These are phyloP conservation scores for Penicillium paxilli DNA, from an alignment of 495 filamentous ascomycete species.

Conservation along the genomic window DNA sequence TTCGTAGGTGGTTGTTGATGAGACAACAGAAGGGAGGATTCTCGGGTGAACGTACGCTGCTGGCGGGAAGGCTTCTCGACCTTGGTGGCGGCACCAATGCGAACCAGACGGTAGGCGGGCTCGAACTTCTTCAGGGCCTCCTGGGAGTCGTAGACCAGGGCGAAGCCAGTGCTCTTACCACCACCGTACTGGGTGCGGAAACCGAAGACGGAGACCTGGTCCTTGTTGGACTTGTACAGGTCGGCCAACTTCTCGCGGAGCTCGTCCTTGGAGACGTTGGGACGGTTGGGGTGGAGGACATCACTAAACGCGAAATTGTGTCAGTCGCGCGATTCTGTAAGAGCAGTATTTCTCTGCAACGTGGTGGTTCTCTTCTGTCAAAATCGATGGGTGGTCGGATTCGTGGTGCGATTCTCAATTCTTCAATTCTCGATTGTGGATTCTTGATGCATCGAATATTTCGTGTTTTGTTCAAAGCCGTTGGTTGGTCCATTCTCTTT, in stretches of 20 bases:
- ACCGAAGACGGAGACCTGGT: constrained; percentile 94
- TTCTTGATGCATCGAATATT: neutral
- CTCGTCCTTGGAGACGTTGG: constrained; percentile 98
- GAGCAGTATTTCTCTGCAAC: neutral
- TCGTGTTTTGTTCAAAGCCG: neutral
- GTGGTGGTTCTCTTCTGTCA: neutral
- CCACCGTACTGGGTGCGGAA: constrained; percentile 99
- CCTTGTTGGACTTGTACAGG: constrained; percentile 97
- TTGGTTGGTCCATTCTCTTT: no score
- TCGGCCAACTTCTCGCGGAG: constrained; percentile 91
- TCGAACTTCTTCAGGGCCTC: constrained; percentile 99
- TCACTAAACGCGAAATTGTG: constrained; percentile 61
- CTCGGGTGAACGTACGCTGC: constrained; percentile 87
- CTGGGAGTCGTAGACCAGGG: constrained; percentile 93
- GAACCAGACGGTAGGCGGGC: constrained; percentile 93
- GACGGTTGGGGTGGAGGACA: constrained; percentile 96
- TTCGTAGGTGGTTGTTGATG: neutral
- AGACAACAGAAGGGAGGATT: neutral
- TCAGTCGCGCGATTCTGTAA: constrained; percentile 17
- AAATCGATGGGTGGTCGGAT: neutral
- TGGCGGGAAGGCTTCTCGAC: constrained; percentile 95
- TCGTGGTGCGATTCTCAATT: neutral
- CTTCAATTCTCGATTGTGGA: neutral
- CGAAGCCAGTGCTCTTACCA: constrained; percentile 99
- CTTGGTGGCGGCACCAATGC: constrained; percentile 87